Conservation (phyloP, 2,329 filamentous ascomycete genomes). For the Phaeomoniella chlamydospora region DNA sequence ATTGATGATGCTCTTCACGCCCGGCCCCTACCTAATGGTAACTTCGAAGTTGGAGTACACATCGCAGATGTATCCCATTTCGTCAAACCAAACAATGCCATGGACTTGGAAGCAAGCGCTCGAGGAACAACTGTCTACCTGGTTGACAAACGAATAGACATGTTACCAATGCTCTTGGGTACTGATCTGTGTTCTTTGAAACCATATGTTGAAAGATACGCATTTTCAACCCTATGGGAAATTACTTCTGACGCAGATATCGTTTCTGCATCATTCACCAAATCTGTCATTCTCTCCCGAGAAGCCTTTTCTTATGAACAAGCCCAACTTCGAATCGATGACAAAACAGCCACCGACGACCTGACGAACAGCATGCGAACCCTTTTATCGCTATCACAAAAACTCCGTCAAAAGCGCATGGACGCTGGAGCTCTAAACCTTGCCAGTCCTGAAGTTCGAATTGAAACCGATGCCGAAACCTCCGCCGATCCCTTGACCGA, state of each 20-base stretch:
- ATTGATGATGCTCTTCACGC: slow-evolving; percentile 97
- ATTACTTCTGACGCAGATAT: slow-evolving; percentile 74
- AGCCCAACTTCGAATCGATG: slow-evolving; percentile 87
- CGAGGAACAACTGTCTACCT: slow-evolving; percentile 94
- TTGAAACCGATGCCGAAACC: slow-evolving; percentile 89
- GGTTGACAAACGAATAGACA: slow-evolving; percentile 98
- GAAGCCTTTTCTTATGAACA: slow-evolving; percentile 98
- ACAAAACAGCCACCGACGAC: slow-evolving; percentile 72
- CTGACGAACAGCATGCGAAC: slow-evolving; percentile 80
- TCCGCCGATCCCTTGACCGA: slow-evolving; percentile 83
- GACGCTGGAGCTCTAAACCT: slow-evolving; percentile 89
- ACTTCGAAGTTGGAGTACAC: slow-evolving; percentile 91
- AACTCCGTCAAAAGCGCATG: slow-evolving; percentile 88
- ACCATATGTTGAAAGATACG: slow-evolving; percentile 89
- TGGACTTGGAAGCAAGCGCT: slow-evolving; percentile 90
- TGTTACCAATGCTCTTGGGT: slow-evolving; percentile 91
- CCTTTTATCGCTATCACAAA: slow-evolving; percentile 77
- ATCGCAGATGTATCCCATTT: slow-evolving; percentile 99
- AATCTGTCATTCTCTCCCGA: slow-evolving; percentile 91
- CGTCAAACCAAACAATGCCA: slow-evolving; percentile 89
- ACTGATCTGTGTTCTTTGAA: slow-evolving; percentile 95
- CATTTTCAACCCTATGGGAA: slow-evolving; percentile 81
- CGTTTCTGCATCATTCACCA: slow-evolving; percentile 75
- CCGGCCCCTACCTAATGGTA: slow-evolving; percentile 70
- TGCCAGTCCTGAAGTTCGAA: slow-evolving; percentile 93